Percentiles rank a stretch among this genome's conserved stretches.
Conservation (phyloP, 768 basidiomycete species). For the Chiua virens region DNA sequence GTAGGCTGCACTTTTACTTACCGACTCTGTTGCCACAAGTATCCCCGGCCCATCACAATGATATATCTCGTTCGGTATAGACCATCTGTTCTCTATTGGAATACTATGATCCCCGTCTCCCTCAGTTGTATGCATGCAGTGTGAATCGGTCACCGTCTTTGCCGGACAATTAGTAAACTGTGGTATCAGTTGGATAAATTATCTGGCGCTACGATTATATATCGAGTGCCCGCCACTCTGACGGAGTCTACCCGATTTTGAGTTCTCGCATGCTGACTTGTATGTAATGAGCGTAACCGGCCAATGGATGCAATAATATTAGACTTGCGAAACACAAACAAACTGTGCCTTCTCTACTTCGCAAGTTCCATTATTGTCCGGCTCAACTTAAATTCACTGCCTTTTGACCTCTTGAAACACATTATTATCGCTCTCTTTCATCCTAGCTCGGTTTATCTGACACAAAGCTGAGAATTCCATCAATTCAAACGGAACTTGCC, state of each 20-base stretch:
- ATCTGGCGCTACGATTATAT: no score
- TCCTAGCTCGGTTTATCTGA: not conserved
- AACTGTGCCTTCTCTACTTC: constrained; percentile 16
- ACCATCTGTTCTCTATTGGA: constrained; percentile 19
- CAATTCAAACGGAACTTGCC: constrained; percentile 1
- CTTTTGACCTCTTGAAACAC: not conserved
- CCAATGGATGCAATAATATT: constrained; percentile 19
- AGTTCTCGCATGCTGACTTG: not conserved
- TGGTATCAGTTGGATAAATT: no score
- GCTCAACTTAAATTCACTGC: not conserved
- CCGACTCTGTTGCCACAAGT: constrained; percentile 30
- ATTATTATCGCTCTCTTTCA: not conserved
- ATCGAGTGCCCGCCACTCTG: not conserved
- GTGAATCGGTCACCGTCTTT: not conserved
- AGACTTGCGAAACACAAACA: constrained; percentile 25
- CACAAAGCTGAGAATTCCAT: not conserved
- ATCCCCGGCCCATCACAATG: constrained; percentile 28
- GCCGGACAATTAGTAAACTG: not conserved
- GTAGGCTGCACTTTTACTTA: constrained; percentile 29
- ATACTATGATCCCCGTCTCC: not conserved
- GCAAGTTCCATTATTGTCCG: not conserved
- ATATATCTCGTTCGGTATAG: constrained; percentile 31
- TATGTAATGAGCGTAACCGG: not conserved
- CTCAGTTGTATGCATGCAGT: not conserved
- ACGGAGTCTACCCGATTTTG: not conserved